phyloP scores from a whole-genome alignment of 306 rosid genomes.

The Rubus idaeus region DNA sequence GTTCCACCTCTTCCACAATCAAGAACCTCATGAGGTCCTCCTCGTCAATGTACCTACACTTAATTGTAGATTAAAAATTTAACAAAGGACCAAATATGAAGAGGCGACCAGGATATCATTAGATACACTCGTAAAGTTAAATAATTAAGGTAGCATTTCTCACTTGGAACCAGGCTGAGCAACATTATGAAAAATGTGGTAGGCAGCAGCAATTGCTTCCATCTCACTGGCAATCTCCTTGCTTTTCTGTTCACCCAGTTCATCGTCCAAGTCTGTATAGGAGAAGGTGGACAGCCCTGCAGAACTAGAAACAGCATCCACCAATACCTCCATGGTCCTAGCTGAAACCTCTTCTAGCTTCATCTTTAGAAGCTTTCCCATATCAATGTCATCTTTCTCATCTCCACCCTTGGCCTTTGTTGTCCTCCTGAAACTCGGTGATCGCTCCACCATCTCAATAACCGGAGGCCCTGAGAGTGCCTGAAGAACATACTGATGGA shows the following conservation, averaged over 20 bases:
- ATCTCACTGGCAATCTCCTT: conserved; percentile 78
- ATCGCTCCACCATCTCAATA: too few relatives aligned
- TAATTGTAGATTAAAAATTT: conserved; percentile 3
- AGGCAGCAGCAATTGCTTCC: conserved; percentile 85
- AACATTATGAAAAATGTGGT: conserved; percentile 63
- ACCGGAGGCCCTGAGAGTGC: conserved; percentile 67
- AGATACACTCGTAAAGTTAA: neutral
- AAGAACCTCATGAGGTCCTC: conserved; percentile 71
- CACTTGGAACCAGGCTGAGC: conserved; percentile 61
- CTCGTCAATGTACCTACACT: conserved; percentile 62
- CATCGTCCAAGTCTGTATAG: conserved; percentile 40
- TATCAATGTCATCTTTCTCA: conserved; percentile 58
- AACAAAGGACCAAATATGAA: conserved; percentile 3
- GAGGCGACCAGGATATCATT: too few relatives aligned
- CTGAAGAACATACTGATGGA: conserved; percentile 74
- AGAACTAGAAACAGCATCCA: conserved; percentile 66
- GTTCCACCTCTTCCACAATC: conserved; percentile 75
- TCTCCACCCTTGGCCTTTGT: conserved; percentile 37
- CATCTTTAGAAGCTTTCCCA: conserved; percentile 66
- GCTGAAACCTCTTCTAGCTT: conserved; percentile 86
- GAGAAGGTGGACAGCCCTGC: conserved; percentile 76
- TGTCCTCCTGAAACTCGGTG: neutral
- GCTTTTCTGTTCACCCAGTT: conserved; percentile 37
- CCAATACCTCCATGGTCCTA: conserved; percentile 85
- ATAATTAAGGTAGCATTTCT: conserved; percentile 29